Evolutionary conservation across 2,329 filamentous ascomycete species (phyloP).

Genomic region (Verticillium alfalfae): DNA sequence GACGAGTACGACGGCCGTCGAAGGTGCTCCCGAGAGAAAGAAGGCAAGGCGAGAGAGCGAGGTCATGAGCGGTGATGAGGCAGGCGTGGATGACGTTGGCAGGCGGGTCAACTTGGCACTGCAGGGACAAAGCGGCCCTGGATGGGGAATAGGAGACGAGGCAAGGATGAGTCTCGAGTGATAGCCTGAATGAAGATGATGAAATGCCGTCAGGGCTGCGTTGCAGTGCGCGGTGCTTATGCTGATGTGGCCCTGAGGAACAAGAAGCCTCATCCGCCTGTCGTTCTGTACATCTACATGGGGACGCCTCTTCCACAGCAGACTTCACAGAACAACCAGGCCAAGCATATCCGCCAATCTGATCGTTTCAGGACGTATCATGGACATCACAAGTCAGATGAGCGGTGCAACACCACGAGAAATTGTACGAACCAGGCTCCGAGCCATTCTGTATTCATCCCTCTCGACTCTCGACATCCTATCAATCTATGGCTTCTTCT

Average conservation of each 20-base stretch:
- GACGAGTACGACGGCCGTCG: not conserved
- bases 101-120: conserved; percentile 40
- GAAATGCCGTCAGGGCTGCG: too few relatives aligned
- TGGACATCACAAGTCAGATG: too few relatives aligned
- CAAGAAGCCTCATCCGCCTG: too few relatives aligned
- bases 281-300: too few relatives aligned
- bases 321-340: too few relatives aligned
- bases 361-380: too few relatives aligned
- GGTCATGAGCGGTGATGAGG: conserved; percentile 35
- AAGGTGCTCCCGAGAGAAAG: conserved; percentile 13
- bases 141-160: conserved; percentile 79
- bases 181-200: not conserved
- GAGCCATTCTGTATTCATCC: not conserved
- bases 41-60: conserved; percentile 33
- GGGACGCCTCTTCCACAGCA: too few relatives aligned
- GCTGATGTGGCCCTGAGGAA: not conserved
- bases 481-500: not conserved
- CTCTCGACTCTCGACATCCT: too few relatives aligned
- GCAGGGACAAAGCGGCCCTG: conserved; percentile 49
- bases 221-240: not conserved
- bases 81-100: conserved; percentile 28
- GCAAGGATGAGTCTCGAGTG: conserved; percentile 77
- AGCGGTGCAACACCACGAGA: too few relatives aligned
- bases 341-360: too few relatives aligned
- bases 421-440: too few relatives aligned